phyloP scores from a whole-genome alignment of 805 yeast genomes.

The Kluyveromyces nonfermentans region DNA sequence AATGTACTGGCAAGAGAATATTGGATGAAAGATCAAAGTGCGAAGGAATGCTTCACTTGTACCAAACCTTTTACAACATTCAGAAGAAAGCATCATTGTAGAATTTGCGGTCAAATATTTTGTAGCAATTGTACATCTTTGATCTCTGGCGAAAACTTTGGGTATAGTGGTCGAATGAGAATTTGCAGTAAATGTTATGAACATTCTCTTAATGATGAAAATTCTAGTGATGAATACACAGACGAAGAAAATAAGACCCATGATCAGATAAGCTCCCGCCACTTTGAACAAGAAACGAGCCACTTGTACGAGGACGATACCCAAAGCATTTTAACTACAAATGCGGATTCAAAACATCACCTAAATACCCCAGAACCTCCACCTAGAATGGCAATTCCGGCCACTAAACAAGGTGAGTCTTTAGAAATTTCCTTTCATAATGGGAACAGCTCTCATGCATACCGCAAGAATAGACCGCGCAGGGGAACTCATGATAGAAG shows the following conservation, averaged over 20 bases:
- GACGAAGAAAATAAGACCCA: slow-evolving; percentile 18
- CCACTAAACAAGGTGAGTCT: slow-evolving; percentile 70
- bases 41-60: slow-evolving; percentile 79
- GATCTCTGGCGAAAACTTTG: slow-evolving; percentile 55
- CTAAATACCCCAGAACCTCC: slow-evolving; percentile 44
- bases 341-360: slow-evolving; percentile 29
- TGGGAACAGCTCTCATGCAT: slow-evolving; percentile 3
- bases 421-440: slow-evolving; percentile 51
- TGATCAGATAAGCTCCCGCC: slow-evolving; percentile 25
- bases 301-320: slow-evolving; percentile 26
- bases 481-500: slow-evolving; percentile 16
- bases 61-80: slow-evolving; percentile 74
- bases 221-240: slow-evolving; percentile 58
- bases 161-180: slow-evolving; percentile 58
- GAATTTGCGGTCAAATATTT: slow-evolving; percentile 93
- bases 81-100: slow-evolving; percentile 87
- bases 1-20: slow-evolving; percentile 48
- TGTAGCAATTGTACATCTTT: slow-evolving; percentile 75
- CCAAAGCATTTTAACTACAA: slow-evolving; percentile 27
- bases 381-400: slow-evolving; percentile 73
- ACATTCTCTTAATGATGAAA: slow-evolving; percentile 56
- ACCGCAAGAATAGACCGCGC: slow-evolving; percentile 5
- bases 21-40: slow-evolving; percentile 95
- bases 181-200: slow-evolving; percentile 67
- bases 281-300: slow-evolving; percentile 12